Conservation (phyloP, 1,284 basidiomycete genomes). For the Boletus semigastroideus region DNA sequence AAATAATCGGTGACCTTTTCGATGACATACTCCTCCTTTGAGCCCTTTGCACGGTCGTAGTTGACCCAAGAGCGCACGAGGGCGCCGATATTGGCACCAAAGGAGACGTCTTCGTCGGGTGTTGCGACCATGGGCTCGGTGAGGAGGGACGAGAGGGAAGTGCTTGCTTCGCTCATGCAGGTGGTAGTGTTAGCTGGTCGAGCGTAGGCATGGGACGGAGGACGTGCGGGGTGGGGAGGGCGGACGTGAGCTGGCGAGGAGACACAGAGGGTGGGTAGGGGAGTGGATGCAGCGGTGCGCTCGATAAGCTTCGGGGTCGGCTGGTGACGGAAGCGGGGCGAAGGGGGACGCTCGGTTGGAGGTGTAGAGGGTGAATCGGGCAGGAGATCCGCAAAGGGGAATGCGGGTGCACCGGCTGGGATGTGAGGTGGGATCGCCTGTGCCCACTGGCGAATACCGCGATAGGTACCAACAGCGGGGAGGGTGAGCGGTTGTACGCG, state of each 20-base stretch:
- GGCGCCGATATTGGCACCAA: conserved; percentile 29
- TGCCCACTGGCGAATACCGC: conserved; percentile 30
- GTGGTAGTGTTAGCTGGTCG: conserved; percentile 19
- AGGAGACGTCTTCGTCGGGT: conserved; percentile 31
- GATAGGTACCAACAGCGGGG: conserved; percentile 9
- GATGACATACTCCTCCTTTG: conserved; percentile 21
- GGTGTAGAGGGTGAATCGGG: neutral
- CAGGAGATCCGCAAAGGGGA: conserved; percentile 23
- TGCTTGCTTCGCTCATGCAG: conserved; percentile 33
- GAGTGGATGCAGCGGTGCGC: conserved; percentile 30
- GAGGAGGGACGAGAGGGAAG: conserved; percentile 34
- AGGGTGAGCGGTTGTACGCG: neutral
- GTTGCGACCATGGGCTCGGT: conserved; percentile 33
- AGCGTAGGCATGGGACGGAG: conserved; percentile 19
- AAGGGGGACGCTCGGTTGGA: conserved; percentile 14
- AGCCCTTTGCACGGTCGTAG: conserved; percentile 24
- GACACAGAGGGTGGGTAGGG: conserved; percentile 29
- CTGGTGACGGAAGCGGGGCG: conserved; percentile 23
- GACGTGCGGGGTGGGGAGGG: conserved; percentile 20
- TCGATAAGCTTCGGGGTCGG: conserved; percentile 34
- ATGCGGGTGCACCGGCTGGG: conserved; percentile 30
- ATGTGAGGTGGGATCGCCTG: conserved; percentile 31
- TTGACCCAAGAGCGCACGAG: conserved; percentile 34
- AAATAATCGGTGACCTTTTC: conserved; percentile 36
- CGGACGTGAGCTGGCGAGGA: conserved; percentile 26